Evolutionary conservation across 768 basidiomycete species (phyloP), one percentile per base, ranked within the genome.

Genomic region (Lentinus brumalis): DNA sequence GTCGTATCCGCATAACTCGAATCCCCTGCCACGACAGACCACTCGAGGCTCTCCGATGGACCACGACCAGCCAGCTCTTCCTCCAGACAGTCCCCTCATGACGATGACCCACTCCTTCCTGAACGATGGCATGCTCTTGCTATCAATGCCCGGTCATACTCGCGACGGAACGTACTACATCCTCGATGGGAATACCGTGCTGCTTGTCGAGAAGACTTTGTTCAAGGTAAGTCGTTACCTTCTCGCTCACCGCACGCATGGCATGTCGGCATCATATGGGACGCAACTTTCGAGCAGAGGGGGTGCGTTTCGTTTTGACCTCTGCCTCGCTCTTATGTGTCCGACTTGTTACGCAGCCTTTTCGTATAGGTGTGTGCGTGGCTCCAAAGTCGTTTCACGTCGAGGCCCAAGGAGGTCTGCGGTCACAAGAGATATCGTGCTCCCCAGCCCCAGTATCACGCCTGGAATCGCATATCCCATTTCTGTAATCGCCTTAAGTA

Each of bases 171-270:
- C 31, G 5, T 91, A 83, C 67, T 91, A 91, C 70, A 79, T 89
- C 61, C 75, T 79, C 44, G 89, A 91, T 66, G 89, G 89, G 38
- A 89, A 87, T 66, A 88, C 85, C 64, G 77, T 90, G 11, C 69
- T 91, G 40, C 75, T 83, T 30, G 83, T 91, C 5, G 80, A 83
- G 59, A 81, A 86, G 65, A 85, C 81, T 6, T 70, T 91, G 56
- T 91, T 91, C 74, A 90, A 87, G 67, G 89, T 88, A 26, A 29
- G 42, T 16, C 42, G 12, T 6, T 44, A 11, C 5, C 46, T 26
- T 7, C 12, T 10, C 46, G 7, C 5, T 47, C 7, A 21, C 46
- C n/a, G n/a, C n/a, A n/a, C n/a, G n/a, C n/a, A n/a, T n/a, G n/a
- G n/a, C n/a, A n/a, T n/a, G n/a, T n/a, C n/a, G n/a, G n/a, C n/a